phyloP scores from a whole-genome alignment of 352 stramenopile species.

The Phytophthora vignae region DNA sequence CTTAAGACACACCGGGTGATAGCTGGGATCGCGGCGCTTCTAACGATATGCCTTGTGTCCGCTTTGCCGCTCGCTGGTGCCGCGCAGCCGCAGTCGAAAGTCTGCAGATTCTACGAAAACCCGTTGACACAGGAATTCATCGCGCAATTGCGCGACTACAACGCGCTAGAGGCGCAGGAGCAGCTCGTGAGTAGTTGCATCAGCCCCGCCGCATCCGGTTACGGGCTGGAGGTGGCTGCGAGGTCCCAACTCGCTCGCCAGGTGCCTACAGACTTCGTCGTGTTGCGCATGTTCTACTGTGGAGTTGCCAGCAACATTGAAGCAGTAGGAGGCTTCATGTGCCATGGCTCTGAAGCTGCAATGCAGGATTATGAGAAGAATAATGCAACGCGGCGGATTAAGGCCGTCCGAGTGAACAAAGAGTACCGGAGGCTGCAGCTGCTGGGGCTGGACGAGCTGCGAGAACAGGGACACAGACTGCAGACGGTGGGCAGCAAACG shows the following conservation, averaged over 20 bases:
- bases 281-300: conserved; percentile 61
- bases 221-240: conserved; percentile 36
- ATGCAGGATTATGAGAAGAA: conserved; percentile 22
- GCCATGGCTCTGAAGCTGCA: conserved; percentile 34
- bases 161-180: conserved; percentile 40
- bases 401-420: conserved; percentile 58
- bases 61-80: conserved; percentile 4
- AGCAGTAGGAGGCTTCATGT: conserved; percentile 10
- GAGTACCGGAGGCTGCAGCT: conserved; percentile 51
- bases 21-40: conserved; percentile 16
- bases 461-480: conserved; percentile 12
- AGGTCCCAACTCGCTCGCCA: conserved; percentile 40
- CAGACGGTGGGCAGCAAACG: conserved; percentile 30
- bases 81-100: conserved; percentile 22
- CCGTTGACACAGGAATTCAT: conserved; percentile 48
- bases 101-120: conserved; percentile 49
- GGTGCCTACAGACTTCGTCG: conserved; percentile 71
- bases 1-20: neutral
- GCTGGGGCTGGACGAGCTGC: conserved; percentile 24
- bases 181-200: conserved; percentile 36
- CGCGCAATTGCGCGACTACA: conserved; percentile 46
- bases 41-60: conserved; percentile 10
- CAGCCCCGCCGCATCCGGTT: conserved; percentile 16
- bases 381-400: conserved; percentile 33
- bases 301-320: neutral